Percentiles rank a stretch among this genome's conserved stretches.
Conservation (phyloP, 148 eudicot genomes). For the Polygonum aviculare region DNA sequence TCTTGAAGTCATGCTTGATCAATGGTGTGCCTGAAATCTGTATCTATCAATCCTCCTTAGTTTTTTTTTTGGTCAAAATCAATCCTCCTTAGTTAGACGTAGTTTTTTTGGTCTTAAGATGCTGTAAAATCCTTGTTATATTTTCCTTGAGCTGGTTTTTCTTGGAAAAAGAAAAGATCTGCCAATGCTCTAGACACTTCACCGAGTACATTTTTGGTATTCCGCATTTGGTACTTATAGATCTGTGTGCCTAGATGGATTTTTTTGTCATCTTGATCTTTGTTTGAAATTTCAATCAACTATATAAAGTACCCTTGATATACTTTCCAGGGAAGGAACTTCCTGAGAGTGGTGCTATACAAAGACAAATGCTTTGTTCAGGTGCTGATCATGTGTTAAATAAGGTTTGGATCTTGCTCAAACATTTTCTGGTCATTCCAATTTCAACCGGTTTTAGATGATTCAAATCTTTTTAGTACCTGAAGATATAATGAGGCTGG, state of each 20-base stretch:
- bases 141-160: not conserved
- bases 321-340: slow-evolving; percentile 58
- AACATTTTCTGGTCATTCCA: not conserved
- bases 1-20: no score
- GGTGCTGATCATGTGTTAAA: slow-evolving; percentile 58
- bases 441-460: not conserved
- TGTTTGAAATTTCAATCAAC: not conserved
- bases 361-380: slow-evolving; percentile 46
- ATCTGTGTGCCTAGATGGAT: not conserved
- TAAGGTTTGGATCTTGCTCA: slow-evolving; percentile 39
- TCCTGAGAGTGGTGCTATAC: slow-evolving; percentile 53
- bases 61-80: not conserved
- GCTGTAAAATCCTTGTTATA: not conserved
- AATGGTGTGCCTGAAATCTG: no score
- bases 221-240: not conserved
- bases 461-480: not conserved
- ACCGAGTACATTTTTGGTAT: not conserved
- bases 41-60: no score
- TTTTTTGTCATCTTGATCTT: not conserved
- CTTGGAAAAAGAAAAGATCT: not conserved
- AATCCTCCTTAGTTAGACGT: not conserved
- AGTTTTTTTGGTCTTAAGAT: not conserved
- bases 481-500: not conserved
- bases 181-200: not conserved
- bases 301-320: not conserved